These are phyloP conservation scores for Kingdonia uniflora DNA, from an alignment of 164 flowering plant genomes.

Conservation along the genomic window DNA sequence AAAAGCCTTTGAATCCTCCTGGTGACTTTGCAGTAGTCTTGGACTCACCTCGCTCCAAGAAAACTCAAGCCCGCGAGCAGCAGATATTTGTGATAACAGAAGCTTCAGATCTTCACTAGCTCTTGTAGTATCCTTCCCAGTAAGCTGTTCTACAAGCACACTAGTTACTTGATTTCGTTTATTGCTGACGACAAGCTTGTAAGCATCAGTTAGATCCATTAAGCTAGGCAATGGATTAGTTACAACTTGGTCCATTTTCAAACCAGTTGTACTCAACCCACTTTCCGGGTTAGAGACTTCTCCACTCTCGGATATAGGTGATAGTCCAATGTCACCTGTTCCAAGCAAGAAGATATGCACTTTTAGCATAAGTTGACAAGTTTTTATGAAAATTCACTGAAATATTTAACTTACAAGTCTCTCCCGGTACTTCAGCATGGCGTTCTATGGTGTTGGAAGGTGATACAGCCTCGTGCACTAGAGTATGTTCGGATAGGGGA, in stretches of 20 bases:
- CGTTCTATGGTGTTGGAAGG: constrained; percentile 7
- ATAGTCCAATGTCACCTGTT: constrained; percentile 12
- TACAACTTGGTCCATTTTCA: constrained; percentile 16
- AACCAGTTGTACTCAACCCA: constrained; percentile 10
- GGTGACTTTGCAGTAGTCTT: constrained; percentile 28
- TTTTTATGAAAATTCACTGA: background rate
- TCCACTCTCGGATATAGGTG: constrained; percentile 9
- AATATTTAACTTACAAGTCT: constrained; percentile 20
- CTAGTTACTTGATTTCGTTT: constrained; percentile 49
- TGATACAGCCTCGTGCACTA: too few relatives aligned
- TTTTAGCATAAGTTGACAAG: background rate
- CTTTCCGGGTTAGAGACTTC: constrained; percentile 15
- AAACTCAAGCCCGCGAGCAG: constrained; percentile 46
- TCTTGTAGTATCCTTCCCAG: constrained; percentile 45
- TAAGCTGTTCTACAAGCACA: constrained; percentile 35
- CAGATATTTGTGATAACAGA: constrained; percentile 60
- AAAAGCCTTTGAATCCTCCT: constrained; percentile 34
- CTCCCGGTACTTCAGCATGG: constrained; percentile 15
- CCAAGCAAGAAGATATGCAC: background rate
- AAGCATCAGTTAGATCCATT: constrained; percentile 84
- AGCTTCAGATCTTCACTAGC: constrained; percentile 60
- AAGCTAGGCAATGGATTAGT: constrained; percentile 22
- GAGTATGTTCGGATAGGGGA: too few relatives aligned
- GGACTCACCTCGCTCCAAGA: constrained; percentile 54
- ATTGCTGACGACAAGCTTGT: constrained; percentile 55